Evolutionary conservation across 2,329 filamentous ascomycete species (phyloP).

Genomic region (Akanthomyces lecanii): DNA sequence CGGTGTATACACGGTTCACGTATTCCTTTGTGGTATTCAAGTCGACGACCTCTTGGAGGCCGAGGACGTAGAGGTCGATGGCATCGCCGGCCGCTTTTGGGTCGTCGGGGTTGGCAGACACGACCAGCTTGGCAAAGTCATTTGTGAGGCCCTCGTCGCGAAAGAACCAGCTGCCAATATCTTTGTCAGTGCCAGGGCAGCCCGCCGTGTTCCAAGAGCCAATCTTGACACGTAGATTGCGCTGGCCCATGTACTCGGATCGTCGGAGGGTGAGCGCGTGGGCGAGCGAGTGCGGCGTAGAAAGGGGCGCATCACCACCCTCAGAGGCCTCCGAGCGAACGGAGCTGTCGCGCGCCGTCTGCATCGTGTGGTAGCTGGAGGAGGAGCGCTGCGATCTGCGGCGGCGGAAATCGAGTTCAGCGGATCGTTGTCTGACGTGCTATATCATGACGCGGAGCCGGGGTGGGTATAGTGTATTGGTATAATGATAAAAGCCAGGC

Average conservation of each 20-base stretch:
- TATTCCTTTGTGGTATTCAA: slow-evolving; percentile 76
- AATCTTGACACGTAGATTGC: slow-evolving; percentile 77
- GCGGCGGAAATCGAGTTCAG: not conserved
- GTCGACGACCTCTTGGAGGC: slow-evolving; percentile 88
- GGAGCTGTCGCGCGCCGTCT: slow-evolving; percentile 27
- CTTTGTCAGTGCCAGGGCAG: slow-evolving; percentile 78
- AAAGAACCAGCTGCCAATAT: slow-evolving; percentile 85
- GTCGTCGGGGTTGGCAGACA: slow-evolving; percentile 34
- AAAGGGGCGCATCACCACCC: slow-evolving; percentile 38
- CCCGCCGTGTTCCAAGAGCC: slow-evolving; percentile 94
- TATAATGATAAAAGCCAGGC: not conserved
- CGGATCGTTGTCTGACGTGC: slow-evolving; percentile 12
- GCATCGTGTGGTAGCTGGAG: slow-evolving; percentile 22
- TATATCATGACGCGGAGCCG: slow-evolving; percentile 16
- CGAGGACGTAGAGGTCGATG: slow-evolving; percentile 86
- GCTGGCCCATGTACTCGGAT: slow-evolving; percentile 72
- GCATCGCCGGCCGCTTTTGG: slow-evolving; percentile 41
- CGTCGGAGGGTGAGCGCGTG: slow-evolving; percentile 66
- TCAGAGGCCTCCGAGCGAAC: slow-evolving; percentile 36
- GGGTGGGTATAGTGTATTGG: not conserved
- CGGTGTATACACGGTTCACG: slow-evolving; percentile 65
- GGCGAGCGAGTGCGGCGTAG: slow-evolving; percentile 56
- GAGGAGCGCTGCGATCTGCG: slow-evolving; percentile 13
- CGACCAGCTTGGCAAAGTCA: slow-evolving; percentile 52
- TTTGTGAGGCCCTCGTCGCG: slow-evolving; percentile 67